Evolutionary conservation across 805 yeast species (phyloP), one percentile per base, ranked within the genome.

Genomic region (Nakazawaea populi): DNA sequence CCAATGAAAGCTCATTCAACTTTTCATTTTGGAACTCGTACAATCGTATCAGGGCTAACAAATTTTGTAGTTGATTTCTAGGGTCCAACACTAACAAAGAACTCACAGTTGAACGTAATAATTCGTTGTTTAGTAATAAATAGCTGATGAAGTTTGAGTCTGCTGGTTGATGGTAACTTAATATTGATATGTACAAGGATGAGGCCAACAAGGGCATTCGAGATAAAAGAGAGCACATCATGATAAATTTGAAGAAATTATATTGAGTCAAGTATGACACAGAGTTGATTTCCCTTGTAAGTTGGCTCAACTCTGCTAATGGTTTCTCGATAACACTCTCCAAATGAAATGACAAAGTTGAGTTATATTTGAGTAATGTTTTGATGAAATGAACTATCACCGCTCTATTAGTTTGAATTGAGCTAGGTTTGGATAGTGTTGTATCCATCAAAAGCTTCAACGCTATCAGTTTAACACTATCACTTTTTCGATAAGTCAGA

Each of bases 61-160:
- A 12, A 39, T 53, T 36, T 5, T 2, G 40, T 4, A 31, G 27
- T 29, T 53, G 52, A 27, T 38, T 39, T 5, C 30, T 18, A 11
- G 56, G 56, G 28, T 41, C 48, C 29, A 42, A 34, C 10, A 53
- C 50, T 41, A 53, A 34, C 36, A 53, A 47, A 1, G 52, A 44
- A 11, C 34, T 37, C 10, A 48, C 42, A n/a, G 51, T 53, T 14
- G 39, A 40, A 5, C 24, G 29, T 12, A 53, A n/a, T 4, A 53
- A 10, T 31, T 48, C 48, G n/a, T 46, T 44, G 28, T 46, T 53
- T 41, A 43, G 42, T 27, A 46, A 35, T 30, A 46, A 30, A 34
- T 46, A 46, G 11, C 29, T 42, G 30, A 46, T 40, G 36, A 51
- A 46, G 18, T 51, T 46, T 5, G 38, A 6, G 37, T 43, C 37